phyloP scores from a whole-genome alignment of 2,329 filamentous ascomycete species.

The Biscogniauxia mediterranea region DNA sequence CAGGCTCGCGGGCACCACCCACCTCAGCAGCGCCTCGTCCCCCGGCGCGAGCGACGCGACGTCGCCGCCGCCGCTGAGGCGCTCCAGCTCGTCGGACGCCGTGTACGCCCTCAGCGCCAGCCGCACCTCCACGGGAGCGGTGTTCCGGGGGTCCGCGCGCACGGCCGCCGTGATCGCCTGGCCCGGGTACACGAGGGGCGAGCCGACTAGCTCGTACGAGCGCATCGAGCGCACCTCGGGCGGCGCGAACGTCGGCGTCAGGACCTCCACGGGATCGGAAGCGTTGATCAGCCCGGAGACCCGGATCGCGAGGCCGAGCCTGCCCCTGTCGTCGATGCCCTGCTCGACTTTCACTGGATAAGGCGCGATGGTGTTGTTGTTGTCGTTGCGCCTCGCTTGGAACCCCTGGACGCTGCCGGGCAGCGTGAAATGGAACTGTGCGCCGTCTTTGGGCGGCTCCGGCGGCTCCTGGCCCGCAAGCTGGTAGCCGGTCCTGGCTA shows the following conservation, averaged over 20 bases:
- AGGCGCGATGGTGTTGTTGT: neutral
- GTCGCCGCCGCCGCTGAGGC: neutral
- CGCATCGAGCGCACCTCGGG: slow-evolving; percentile 20
- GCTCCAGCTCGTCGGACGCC: slow-evolving; percentile 9
- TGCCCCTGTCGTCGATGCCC: neutral
- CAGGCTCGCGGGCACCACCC: slow-evolving; percentile 23
- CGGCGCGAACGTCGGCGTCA: slow-evolving; percentile 30
- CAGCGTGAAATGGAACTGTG: slow-evolving; percentile 38
- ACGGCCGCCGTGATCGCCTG: slow-evolving; percentile 22
- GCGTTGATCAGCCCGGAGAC: slow-evolving; percentile 3
- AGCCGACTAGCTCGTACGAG: slow-evolving; percentile 26
- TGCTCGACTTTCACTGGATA: slow-evolving; percentile 6
- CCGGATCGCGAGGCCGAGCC: slow-evolving; percentile 6
- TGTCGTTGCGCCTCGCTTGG: slow-evolving; percentile 4
- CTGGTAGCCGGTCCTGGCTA: slow-evolving; percentile 29
- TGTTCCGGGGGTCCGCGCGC: slow-evolving; percentile 4
- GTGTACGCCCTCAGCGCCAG: slow-evolving; percentile 12
- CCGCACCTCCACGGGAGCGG: neutral
- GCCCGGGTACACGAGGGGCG: slow-evolving; percentile 31
- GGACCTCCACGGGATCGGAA: slow-evolving; percentile 8
- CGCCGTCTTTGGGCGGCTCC: slow-evolving; percentile 30
- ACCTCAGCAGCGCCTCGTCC: slow-evolving; percentile 10
- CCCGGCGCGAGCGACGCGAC: slow-evolving; percentile 7
- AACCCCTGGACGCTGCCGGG: slow-evolving; percentile 38
- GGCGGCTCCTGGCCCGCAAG: slow-evolving; percentile 22